A percentile compares a stretch with the other conserved stretches of the same genome.
Evolutionary conservation across 192 early-diverging fungal species (phyloP).

Genomic region (Coemansia pectinata): DNA sequence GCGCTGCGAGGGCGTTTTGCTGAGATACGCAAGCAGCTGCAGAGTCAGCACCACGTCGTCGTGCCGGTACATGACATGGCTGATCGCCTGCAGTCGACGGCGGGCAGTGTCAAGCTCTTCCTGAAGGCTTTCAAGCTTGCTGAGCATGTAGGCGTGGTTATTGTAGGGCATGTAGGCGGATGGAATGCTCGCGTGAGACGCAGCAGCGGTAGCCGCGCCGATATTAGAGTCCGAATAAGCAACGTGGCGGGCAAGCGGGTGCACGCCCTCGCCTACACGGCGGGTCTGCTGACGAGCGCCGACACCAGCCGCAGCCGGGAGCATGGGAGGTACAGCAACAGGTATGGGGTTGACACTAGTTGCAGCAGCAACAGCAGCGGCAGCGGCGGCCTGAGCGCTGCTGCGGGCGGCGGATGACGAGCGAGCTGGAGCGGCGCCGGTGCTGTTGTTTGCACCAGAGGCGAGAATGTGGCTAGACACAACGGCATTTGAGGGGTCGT

Average conservation of each 20-base stretch:
- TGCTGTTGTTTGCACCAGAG: conserved; percentile 48
- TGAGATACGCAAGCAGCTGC: conserved; percentile 86
- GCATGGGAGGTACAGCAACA: conserved; percentile 15
- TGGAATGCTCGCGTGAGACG: conserved; percentile 12
- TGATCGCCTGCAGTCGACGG: conserved; percentile 38
- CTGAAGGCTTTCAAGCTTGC: conserved; percentile 49
- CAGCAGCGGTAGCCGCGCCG: conserved; percentile 1
- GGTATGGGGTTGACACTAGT: conserved; percentile 33
- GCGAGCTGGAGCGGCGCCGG: conserved; percentile 28
- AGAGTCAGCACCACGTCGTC: conserved; percentile 81
- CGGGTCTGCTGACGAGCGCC: conserved; percentile 28
- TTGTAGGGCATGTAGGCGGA: conserved; percentile 26
- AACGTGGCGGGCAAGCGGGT: conserved; percentile 42
- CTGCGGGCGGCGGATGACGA: conserved; percentile 26
- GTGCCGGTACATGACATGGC: conserved; percentile 69
- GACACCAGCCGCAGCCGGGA: conserved; percentile 6
- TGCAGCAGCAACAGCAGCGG: conserved; percentile 37
- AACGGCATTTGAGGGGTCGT: conserved; percentile 47
- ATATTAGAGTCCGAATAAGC: conserved; percentile 23
- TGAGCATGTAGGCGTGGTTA: conserved; percentile 47
- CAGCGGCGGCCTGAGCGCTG: conserved; percentile 44
- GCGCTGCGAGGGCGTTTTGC: conserved; percentile 87
- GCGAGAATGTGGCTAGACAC: conserved; percentile 42
- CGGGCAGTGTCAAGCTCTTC: conserved; percentile 38
- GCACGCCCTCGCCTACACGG: conserved; percentile 34